Evolutionary conservation across 1,139 yeast genomes (phyloP), one percentile per base, ranked within the genome.

Genomic region (Magnusiomyces tetraspermus): DNA sequence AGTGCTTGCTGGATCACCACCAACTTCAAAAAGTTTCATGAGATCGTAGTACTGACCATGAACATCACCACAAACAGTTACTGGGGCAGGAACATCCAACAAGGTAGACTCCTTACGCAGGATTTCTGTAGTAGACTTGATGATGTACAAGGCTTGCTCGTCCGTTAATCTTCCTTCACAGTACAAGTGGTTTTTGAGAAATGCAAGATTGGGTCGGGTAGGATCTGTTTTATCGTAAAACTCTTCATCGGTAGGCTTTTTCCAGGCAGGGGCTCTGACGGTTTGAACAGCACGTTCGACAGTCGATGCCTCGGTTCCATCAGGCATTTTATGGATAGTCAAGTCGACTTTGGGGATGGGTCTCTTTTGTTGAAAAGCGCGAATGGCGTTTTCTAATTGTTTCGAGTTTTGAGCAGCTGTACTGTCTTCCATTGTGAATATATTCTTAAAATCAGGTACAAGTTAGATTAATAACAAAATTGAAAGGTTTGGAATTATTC

Each of bases 31-130:
- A 50, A 92, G 71, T 68, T 90, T 90, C 80, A 90, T 77, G 61
- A 92, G 75, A 68, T 92, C 98, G 65, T 79, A 92, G 68, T 80
- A 88, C 67, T 92, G 98, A 8, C 98, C 98, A 68, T 92, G 98
- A 30, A 92, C 78, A 68, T 92, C 98, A 52, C 98, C 97, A 71
- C 97, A 90, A 1, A 92, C 89, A 1, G 97, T 90, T 3, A 92
- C 88, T 0, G 98, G 98, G 0, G 97, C 95, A 1, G 90, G 90
- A 1, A 92, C 85, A 31, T 77, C 77, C 53, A 92, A 71, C 61
- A 92, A 67, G 60, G 86, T 92, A 2, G 96, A 95, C 64, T 92
- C 97, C 48, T 71, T 66, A 36, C 76, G 68, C 57, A 92, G 73
- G n/a, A 82, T 68, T 46, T 74, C 75, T 0, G 90, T 82, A n/a